Conservation (phyloP, 2,329 filamentous ascomycete species). For the Penicillium freii region DNA sequence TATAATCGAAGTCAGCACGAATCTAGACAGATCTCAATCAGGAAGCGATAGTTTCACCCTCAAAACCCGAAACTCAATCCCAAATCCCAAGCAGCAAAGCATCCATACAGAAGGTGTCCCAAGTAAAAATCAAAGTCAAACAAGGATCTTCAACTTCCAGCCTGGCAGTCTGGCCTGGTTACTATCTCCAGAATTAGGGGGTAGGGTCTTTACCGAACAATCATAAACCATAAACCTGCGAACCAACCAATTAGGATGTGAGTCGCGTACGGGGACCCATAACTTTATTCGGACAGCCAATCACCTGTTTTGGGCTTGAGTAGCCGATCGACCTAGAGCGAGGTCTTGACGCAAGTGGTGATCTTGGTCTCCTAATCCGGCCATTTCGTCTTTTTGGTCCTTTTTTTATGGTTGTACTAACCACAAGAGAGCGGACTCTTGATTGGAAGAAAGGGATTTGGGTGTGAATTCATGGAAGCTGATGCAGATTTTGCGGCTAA, state of each 20-base stretch:
- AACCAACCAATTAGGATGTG: neutral
- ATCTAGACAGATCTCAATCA: neutral
- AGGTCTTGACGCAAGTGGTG: conserved; percentile 20
- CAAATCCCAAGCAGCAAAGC: neutral
- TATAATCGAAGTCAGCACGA: neutral
- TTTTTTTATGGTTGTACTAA: conserved; percentile 1
- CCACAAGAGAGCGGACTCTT: neutral
- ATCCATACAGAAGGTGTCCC: neutral
- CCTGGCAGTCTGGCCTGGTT: neutral
- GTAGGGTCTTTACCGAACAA: neutral
- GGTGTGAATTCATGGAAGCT: neutral
- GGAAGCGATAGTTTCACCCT: neutral
- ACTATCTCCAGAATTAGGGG: neutral
- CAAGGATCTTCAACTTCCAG: neutral
- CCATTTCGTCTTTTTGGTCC: neutral
- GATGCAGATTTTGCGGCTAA: neutral
- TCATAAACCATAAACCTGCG: too few species aligned
- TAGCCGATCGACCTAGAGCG: neutral
- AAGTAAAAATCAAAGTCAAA: neutral
- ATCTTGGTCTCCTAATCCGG: conserved; percentile 7
- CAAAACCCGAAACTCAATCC: neutral
- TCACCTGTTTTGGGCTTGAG: neutral
- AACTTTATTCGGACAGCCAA: neutral
- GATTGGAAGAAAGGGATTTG: neutral
- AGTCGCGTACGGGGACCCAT: too few species aligned